Evolutionary conservation across 441 rosid genomes (phyloP), one percentile per base, ranked within the genome.

Genomic region (Sinapis alba): DNA sequence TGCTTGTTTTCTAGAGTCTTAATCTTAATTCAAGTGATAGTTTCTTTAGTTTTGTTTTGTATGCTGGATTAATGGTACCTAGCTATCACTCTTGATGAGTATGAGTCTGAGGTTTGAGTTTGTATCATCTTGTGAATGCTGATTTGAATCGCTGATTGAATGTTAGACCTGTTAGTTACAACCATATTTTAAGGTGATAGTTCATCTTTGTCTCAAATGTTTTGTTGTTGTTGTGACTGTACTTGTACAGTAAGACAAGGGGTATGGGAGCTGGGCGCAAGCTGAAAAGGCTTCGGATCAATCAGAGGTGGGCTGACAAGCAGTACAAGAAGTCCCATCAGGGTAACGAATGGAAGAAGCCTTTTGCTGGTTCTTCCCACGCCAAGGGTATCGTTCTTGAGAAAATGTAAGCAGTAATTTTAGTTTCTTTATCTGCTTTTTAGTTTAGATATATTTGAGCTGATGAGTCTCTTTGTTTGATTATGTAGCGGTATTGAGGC

Each of bases 221-320:
- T 32, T 11, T 34, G n/a, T n/a, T 18, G 5, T 45, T 43, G 4
- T n/a, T 61, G 67, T 60, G 23, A 5, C 24, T 9, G 6, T 51
- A 1, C n/a, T 63, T 0, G 45, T 57, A 1, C 80, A 86, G 88
- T 72, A 86, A 86, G 79, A 86, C 90, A 56, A 84, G 88, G 58
- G 90, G 88, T 32, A 84, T 81, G 88, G 90, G 90, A 84, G 90
- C 86, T 15, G 90, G 81, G 56, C 86, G 88, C 53, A 76, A 86
- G 84, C 84, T 84, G 64, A 72, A 78, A 63, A 66, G 64, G 60
- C 87, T 83, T 68, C 70, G 86, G 11, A 82, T 85, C 64, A 78
- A 57, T 1, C 83, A 84, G 71, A 81, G 90, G 78, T 84, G 84
- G 88, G 87, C 88, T n/a, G 84, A 86, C 59, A 86, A 82, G 67